Evolutionary conservation across 2,329 filamentous ascomycete genomes (phyloP).

Genomic region (Beauveria caledonica): DNA sequence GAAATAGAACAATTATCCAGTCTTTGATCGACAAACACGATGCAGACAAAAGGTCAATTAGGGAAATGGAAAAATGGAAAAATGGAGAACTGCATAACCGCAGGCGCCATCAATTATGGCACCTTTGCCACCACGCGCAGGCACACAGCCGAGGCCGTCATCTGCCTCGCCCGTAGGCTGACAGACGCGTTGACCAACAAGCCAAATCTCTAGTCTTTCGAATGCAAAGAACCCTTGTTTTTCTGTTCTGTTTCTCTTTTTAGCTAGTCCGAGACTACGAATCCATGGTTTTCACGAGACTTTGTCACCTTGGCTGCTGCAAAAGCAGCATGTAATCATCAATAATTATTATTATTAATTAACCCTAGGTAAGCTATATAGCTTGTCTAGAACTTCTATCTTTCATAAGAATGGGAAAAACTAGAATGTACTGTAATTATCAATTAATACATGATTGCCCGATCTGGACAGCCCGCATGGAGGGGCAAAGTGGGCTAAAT

Average conservation of each 20-base stretch:
- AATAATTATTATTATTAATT: no score
- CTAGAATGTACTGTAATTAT: no score
- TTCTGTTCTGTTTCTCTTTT: no score
- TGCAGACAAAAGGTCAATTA: background rate
- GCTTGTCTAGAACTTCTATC: no score
- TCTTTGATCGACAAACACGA: background rate
- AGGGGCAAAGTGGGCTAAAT: conserved; percentile 10
- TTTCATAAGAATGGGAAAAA: no score
- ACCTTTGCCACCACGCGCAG: background rate
- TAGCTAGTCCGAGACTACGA: no score
- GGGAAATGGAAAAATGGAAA: background rate
- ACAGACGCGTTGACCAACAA: background rate
- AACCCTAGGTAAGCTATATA: no score
- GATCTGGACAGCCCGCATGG: conserved; percentile 4
- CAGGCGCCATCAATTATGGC: background rate
- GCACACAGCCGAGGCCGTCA: background rate
- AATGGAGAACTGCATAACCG: background rate
- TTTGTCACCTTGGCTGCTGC: no score
- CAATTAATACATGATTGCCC: background rate
- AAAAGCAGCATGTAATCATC: background rate
- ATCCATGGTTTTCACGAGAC: no score
- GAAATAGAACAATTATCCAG: background rate
- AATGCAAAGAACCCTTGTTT: background rate
- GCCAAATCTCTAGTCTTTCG: background rate
- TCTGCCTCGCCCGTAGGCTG: background rate